Evolutionary conservation across 2,329 filamentous ascomycete genomes (phyloP).

Genomic region (Zarea fungicola): DNA sequence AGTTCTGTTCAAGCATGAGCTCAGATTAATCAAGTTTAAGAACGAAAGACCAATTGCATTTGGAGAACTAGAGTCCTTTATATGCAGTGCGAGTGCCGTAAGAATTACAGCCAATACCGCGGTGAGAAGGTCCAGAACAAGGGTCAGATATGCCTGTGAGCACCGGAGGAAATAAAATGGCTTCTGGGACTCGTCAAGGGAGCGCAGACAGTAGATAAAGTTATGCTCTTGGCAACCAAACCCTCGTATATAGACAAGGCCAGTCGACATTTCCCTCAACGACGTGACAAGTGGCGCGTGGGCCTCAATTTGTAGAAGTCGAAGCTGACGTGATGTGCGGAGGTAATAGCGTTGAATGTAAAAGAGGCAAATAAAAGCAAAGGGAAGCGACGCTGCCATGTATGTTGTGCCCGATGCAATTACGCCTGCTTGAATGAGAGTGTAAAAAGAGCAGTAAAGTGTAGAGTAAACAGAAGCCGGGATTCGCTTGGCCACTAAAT

Average conservation of each 20-base stretch:
- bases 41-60: conserved; percentile 4
- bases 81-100: neutral
- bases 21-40: neutral
- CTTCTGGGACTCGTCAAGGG: conserved; percentile 5
- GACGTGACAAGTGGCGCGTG: neutral
- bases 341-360: neutral
- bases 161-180: neutral
- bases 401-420: neutral
- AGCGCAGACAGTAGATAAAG: neutral
- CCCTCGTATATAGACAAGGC: neutral
- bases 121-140: neutral
- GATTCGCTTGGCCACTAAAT: neutral
- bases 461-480: neutral
- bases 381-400: neutral
- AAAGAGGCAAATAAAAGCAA: neutral
- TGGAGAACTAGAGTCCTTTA: neutral
- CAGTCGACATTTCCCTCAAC: neutral
- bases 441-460: neutral
- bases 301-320: neutral
- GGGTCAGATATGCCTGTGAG: neutral
- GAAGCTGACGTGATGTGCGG: conserved; percentile 1
- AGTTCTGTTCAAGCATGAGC: neutral
- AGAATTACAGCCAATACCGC: neutral
- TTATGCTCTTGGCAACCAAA: neutral
- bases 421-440: neutral